Evolutionary conservation across 2,329 filamentous ascomycete species (phyloP).

Genomic region (Neonectria faginata): DNA sequence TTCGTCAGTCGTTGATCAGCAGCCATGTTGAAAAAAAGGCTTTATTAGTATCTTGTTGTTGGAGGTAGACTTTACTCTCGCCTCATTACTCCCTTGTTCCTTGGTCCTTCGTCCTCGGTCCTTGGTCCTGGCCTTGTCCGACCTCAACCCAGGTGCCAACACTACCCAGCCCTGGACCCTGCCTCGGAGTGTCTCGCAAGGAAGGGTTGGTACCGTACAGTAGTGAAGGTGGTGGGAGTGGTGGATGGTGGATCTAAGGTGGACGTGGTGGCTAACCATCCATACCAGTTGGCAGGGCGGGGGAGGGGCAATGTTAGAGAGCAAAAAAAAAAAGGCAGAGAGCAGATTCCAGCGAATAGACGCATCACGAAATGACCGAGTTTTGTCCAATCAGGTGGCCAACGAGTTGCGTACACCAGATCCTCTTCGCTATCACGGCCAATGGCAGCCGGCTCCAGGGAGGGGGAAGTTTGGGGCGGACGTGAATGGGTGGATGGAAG

Average conservation of each 20-base stretch:
- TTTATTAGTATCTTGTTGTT: background rate
- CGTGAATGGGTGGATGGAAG: conserved; percentile 14
- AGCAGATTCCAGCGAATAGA: conserved; percentile 18
- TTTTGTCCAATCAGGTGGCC: conserved; percentile 24
- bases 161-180: conserved; percentile 22
- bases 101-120: background rate
- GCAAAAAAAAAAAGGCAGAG: background rate
- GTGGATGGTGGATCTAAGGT: conserved; percentile 24
- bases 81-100: conserved; percentile 15
- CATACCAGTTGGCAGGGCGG: conserved; percentile 24
- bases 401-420: conserved; percentile 16
- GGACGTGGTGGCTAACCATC: conserved; percentile 5
- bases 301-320: conserved; percentile 26
- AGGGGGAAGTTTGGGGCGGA: conserved; percentile 9
- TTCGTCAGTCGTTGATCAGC: conserved; percentile 7
- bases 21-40: conserved; percentile 3
- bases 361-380: conserved; percentile 13
- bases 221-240: conserved; percentile 24
- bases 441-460: conserved; percentile 20
- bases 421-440: conserved; percentile 22
- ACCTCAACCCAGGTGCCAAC: conserved; percentile 1
- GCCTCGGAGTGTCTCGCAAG: conserved; percentile 14
- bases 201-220: conserved; percentile 15
- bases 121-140: background rate
- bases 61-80: conserved; percentile 7